Percentiles rank a stretch among this genome's conserved stretches.
phyloP scores from a whole-genome alignment of 2,329 filamentous ascomycete genomes.

The Rachicladosporium sp. region DNA sequence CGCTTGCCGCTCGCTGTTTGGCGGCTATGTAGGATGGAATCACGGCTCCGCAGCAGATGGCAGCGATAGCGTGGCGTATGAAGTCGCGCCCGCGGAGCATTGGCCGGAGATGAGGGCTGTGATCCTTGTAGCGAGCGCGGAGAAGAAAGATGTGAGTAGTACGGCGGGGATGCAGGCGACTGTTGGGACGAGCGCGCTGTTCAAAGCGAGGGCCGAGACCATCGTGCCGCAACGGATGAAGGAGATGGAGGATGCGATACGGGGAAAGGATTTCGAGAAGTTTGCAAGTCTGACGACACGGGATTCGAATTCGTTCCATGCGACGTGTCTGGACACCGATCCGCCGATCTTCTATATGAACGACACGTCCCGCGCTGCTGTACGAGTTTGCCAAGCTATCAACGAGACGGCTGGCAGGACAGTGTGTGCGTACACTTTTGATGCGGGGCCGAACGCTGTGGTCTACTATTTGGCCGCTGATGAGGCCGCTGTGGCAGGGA shows the following conservation, averaged over 20 bases:
- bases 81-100: constrained; percentile 77
- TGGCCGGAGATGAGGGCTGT: constrained; percentile 93
- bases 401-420: constrained; percentile 67
- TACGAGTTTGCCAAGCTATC: constrained; percentile 78
- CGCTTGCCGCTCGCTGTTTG: constrained; percentile 84
- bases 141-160: constrained; percentile 89
- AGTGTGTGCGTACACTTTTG: constrained; percentile 90
- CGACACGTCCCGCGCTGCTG: constrained; percentile 76
- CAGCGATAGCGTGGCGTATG: constrained; percentile 73
- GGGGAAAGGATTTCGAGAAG: constrained; percentile 63
- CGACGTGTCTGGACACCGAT: constrained; percentile 85
- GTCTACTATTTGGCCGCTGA: constrained; percentile 87
- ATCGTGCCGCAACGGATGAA: constrained; percentile 77
- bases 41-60: constrained; percentile 66
- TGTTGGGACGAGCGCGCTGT: constrained; percentile 79
- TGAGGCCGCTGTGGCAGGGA: constrained; percentile 58
- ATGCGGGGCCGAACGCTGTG: constrained; percentile 92
- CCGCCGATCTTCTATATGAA: constrained; percentile 99
- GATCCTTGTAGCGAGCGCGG: constrained; percentile 80
- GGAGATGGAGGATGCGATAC: constrained; percentile 72
- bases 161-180: constrained; percentile 97
- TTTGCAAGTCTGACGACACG: constrained; percentile 95
- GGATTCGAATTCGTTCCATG: constrained; percentile 95
- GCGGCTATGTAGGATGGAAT: constrained; percentile 92
- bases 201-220: constrained; percentile 58